phyloP scores from a whole-genome alignment of 2,329 filamentous ascomycete species.

The Kalmusia sp. region DNA sequence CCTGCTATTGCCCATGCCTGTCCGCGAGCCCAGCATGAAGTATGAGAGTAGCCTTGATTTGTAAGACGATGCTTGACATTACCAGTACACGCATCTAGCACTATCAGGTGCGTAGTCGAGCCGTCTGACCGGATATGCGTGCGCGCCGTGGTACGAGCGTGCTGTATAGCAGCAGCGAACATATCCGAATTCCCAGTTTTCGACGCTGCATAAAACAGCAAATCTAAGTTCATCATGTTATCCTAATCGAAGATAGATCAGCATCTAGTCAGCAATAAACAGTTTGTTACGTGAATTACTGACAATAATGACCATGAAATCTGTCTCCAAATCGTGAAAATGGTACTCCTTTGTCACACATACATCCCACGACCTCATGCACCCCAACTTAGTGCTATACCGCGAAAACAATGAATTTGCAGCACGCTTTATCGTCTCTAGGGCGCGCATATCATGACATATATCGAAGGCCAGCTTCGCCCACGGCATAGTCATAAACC shows the following conservation, averaged over 20 bases:
- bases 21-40: constrained; percentile 51
- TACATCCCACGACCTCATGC: constrained; percentile 52
- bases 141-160: constrained; percentile 49
- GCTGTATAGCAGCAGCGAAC: constrained; percentile 43
- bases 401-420: constrained; percentile 45
- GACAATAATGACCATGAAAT: constrained; percentile 51
- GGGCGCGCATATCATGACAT: constrained; percentile 42
- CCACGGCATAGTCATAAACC: constrained; percentile 53
- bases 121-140: constrained; percentile 50
- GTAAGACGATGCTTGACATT: constrained; percentile 46
- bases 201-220: constrained; percentile 51
- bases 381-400: constrained; percentile 40
- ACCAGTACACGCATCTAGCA: constrained; percentile 5
- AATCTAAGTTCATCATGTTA: constrained; percentile 47
- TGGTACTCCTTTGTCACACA: constrained; percentile 48
- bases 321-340: constrained; percentile 40
- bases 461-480: constrained; percentile 46
- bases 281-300: too few species aligned
- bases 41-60: constrained; percentile 50
- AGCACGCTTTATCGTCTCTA: constrained; percentile 36
- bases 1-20: constrained; percentile 55
- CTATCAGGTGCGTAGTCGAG: constrained; percentile 21
- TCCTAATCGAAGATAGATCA: neutral
- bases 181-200: constrained; percentile 41
- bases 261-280: neutral